phyloP scores from a whole-genome alignment of 495 filamentous ascomycete species.

The Penicillium longicatenatum region DNA sequence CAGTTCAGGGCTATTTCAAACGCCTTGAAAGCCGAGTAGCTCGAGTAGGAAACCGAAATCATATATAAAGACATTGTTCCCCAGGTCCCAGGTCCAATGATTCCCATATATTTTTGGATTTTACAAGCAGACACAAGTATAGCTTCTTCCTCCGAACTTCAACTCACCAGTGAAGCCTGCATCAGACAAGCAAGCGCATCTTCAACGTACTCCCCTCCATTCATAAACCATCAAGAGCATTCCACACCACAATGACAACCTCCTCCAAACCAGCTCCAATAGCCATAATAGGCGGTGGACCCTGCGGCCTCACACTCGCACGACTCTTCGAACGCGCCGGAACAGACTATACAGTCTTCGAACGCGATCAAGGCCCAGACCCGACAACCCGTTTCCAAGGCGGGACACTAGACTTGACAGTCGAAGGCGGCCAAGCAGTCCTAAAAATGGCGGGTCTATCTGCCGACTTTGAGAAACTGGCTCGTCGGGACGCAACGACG shows the following conservation, averaged over 20 bases:
- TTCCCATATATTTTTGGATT: background rate
- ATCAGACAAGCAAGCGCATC: background rate
- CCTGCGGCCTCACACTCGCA: conserved; percentile 56
- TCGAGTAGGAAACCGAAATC: background rate
- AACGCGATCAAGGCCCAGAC: conserved; percentile 47
- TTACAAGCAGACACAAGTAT: background rate
- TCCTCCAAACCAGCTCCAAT: conserved; percentile 29
- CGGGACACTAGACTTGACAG: conserved; percentile 58
- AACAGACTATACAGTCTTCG: conserved; percentile 49
- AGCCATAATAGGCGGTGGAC: conserved; percentile 61
- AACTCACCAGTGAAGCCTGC: background rate
- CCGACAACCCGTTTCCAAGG: conserved; percentile 25
- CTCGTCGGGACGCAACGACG: conserved; percentile 39
- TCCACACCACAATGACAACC: background rate
- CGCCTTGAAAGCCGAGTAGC: background rate
- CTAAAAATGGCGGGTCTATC: conserved; percentile 53
- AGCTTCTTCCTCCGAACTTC: background rate
- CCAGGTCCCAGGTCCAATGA: background rate
- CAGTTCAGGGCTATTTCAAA: background rate
- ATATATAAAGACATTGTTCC: background rate
- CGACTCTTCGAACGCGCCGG: conserved; percentile 48
- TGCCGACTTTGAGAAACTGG: conserved; percentile 43
- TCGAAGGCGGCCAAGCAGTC: conserved; percentile 49
- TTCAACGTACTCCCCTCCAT: background rate
- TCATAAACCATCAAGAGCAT: background rate